phyloP scores from a whole-genome alignment of 1,139 yeast genomes.

The Neolecta irregularis region DNA sequence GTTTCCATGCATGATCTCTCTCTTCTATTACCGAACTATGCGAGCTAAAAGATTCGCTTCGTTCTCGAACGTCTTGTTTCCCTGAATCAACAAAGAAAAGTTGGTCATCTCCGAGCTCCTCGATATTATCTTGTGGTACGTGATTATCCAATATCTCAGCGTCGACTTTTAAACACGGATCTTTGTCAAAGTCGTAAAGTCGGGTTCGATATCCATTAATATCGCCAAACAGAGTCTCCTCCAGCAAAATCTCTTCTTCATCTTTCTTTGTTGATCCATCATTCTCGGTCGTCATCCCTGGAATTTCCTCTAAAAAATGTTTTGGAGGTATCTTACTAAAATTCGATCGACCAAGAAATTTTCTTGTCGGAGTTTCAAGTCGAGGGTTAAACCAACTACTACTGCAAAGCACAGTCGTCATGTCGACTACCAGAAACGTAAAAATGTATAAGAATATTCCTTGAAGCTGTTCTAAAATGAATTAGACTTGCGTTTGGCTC shows the following conservation, averaged over 20 bases:
- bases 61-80: conserved; percentile 1
- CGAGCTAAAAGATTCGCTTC: not conserved
- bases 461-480: no score
- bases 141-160: conserved; percentile 23
- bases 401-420: no score
- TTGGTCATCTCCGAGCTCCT: conserved; percentile 22
- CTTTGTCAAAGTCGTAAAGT: conserved; percentile 24
- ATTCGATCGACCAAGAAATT: no score
- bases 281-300: no score
- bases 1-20: conserved; percentile 24
- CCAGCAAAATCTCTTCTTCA: conserved; percentile 63
- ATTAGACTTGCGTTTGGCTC: conserved; percentile 10
- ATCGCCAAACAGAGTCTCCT: conserved; percentile 84
- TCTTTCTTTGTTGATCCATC: no score
- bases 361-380: no score
- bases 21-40: not conserved
- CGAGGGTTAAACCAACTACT: no score
- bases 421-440: no score
- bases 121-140: conserved; percentile 25
- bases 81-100: conserved; percentile 13
- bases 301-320: no score
- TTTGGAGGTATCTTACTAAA: no score
- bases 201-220: conserved; percentile 58
- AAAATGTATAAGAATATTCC: no score
- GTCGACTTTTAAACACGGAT: conserved; percentile 14